Evolutionary conservation across 805 yeast genomes (phyloP).

Genomic region (Diddensiella transvaalensis): DNA sequence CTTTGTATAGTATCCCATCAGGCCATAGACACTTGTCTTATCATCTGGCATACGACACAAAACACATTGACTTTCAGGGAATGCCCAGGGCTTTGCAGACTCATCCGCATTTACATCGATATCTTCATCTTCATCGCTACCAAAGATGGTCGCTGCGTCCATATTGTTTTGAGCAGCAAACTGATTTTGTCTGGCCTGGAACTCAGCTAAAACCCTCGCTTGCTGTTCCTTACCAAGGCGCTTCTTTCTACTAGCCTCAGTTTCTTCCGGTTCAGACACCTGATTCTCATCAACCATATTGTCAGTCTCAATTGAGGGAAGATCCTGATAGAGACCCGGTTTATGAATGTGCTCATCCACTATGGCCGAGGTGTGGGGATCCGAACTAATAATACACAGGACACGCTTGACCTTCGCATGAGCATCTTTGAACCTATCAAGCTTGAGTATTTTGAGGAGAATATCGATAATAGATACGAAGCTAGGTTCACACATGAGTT

Average conservation of each 20-base stretch:
- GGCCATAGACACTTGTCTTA: constrained; percentile 67
- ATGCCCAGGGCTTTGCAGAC: constrained; percentile 46
- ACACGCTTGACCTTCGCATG: constrained; percentile 18
- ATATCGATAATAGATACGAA: not conserved
- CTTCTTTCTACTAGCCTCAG: constrained; percentile 57
- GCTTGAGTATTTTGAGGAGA: constrained; percentile 14
- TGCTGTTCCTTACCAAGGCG: constrained; percentile 66
- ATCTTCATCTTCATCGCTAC: constrained; percentile 32
- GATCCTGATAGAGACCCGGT: not conserved
- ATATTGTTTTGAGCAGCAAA: constrained; percentile 56
- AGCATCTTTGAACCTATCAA: constrained; percentile 10
- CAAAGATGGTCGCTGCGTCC: constrained; percentile 28
- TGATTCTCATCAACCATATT: constrained; percentile 40
- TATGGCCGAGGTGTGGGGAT: not conserved
- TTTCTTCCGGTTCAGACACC: constrained; percentile 9
- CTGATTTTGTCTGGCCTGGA: constrained; percentile 73
- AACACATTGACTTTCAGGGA: constrained; percentile 73
- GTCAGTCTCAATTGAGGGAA: not conserved
- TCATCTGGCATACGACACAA: constrained; percentile 74
- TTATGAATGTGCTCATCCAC: not conserved
- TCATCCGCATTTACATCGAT: constrained; percentile 32
- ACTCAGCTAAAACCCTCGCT: constrained; percentile 67
- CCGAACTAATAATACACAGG: constrained; percentile 16
- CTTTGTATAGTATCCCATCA: constrained; percentile 58
- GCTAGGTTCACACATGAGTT: not conserved